These are phyloP conservation scores for Cardiosporidium cionae DNA, from an alignment of 169 alveolate genomes.

Conservation along the genomic window DNA sequence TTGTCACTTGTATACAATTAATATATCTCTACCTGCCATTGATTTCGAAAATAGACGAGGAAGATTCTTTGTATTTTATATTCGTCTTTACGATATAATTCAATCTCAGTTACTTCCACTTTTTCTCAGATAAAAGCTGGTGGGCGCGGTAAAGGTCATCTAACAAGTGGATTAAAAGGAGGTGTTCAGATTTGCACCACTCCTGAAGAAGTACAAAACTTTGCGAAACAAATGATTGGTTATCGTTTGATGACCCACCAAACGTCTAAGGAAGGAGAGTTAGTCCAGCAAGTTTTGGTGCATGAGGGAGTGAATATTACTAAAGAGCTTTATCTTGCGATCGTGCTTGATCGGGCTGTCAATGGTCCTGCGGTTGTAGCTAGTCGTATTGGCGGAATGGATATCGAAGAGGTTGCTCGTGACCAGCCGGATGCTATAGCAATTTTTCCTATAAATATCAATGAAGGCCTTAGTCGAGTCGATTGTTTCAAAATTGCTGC, in stretches of 20 bases:
- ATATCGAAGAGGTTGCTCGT: conserved; percentile 69
- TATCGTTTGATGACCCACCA: conserved; percentile 40
- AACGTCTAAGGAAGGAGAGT: conserved; percentile 47
- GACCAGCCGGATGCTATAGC: conserved; percentile 52
- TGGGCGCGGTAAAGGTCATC: conserved; percentile 40
- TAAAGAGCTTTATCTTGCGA: conserved; percentile 81
- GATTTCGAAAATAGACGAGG: too few species aligned
- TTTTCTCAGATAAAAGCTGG: conserved; percentile 48
- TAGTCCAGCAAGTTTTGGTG: conserved; percentile 26
- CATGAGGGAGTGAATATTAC: conserved; percentile 33
- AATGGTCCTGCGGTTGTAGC: conserved; percentile 68
- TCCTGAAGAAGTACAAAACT: conserved; percentile 4
- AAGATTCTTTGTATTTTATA: too few species aligned
- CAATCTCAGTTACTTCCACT: too few species aligned
- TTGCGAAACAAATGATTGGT: conserved; percentile 18
- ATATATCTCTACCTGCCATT: too few species aligned
- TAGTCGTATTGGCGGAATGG: conserved; percentile 75
- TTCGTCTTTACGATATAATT: too few species aligned
- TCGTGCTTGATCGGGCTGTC: conserved; percentile 77
- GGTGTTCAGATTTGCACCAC: conserved; percentile 46
- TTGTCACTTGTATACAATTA: too few species aligned
- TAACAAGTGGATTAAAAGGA: conserved; percentile 47
- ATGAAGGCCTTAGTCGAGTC: too few species aligned
- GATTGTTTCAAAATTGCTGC: too few species aligned
- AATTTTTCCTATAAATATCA: conserved; percentile 56